phyloP scores from a whole-genome alignment of 148 eudicot genomes.

The Vaccinium darrowii region DNA sequence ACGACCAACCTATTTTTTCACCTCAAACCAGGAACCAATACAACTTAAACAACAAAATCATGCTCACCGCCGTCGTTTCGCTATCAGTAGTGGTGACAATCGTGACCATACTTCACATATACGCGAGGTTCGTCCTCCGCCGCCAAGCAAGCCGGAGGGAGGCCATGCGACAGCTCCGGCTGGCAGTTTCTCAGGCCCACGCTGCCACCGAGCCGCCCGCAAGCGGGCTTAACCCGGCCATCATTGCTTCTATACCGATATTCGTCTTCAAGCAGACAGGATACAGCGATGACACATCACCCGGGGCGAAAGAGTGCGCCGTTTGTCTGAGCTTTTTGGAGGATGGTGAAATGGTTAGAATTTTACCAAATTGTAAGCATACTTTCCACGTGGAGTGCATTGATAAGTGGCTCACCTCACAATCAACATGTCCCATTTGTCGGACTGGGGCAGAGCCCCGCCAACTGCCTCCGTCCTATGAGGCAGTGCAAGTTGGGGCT shows the following conservation, averaged over 20 bases:
- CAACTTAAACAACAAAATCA: conserved; percentile 31
- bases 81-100: conserved; percentile 28
- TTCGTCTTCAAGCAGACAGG: conserved; percentile 28
- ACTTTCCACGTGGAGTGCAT: conserved; percentile 60
- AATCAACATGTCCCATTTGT: conserved; percentile 61
- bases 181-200: conserved; percentile 13
- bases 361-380: conserved; percentile 58
- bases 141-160: conserved; percentile 32
- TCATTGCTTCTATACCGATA: conserved; percentile 39
- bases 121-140: conserved; percentile 30
- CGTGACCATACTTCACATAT: conserved; percentile 32
- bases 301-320: conserved; percentile 29
- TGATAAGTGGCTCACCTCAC: conserved; percentile 47
- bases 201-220: conserved; percentile 12
- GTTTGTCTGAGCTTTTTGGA: conserved; percentile 49
- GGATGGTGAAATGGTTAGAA: conserved; percentile 35
- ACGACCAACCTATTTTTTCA: not conserved
- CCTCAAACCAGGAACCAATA: not conserved
- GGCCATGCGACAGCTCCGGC: conserved; percentile 11
- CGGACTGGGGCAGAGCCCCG: conserved; percentile 47
- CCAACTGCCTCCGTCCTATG: not conserved
- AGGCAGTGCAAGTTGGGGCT: not conserved
- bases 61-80: conserved; percentile 40
- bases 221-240: conserved; percentile 51
- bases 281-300: not conserved